Evolutionary conservation across 2,329 filamentous ascomycete genomes (phyloP), one percentile per base, ranked within the genome.

Genomic region (Penicillium expansum): DNA sequence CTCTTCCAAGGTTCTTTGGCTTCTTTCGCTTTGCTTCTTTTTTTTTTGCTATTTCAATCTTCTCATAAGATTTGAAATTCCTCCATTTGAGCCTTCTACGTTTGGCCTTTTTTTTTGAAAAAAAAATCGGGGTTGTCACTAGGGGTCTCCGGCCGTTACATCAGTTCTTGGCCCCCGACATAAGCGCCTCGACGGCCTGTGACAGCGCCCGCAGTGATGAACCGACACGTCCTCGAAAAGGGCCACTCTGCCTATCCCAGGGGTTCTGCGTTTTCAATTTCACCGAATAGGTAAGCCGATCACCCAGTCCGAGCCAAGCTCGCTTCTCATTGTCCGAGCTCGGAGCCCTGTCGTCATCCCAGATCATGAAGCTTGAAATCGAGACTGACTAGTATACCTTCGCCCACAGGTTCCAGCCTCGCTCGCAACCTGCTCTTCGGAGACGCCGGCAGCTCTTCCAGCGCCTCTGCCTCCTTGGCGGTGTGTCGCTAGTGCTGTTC

Each of bases 181-280:
- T 65, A 65, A 42, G 75, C 74, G 74, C 68, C 68, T 62, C 50
- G 64, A 60, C 52, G 52, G 61, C 48, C 32, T 58, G 52, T 69
- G 45, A 50, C 39, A 32, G 48, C 48, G 37, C 32, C 42, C 45
- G 42, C 72, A 86, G 79, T 89, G 88, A 92, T 94, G 86, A 90
- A 93, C 74, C 86, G 91, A 80, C 91, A 96, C 76, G 87, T 87
- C 74, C 93, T 89, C 76, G 85, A 88, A 62, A 96, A 94, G 79
- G 92, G 91, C 74, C 77, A 82, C 65, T 75, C 78, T 62, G 80
- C 80, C 71, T 92, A 92, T 74, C 88, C 89, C 62, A 83, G 87
- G 62, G 84, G 83, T 59, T 87, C 78, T 70, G 90, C 88, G 44
- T 93, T 96, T 73, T 91, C 91, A 64, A 92, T 95, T 70, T 91